Conservation (phyloP, 108 stramenopile species). For the Pseudonitzschia pungens region DNA sequence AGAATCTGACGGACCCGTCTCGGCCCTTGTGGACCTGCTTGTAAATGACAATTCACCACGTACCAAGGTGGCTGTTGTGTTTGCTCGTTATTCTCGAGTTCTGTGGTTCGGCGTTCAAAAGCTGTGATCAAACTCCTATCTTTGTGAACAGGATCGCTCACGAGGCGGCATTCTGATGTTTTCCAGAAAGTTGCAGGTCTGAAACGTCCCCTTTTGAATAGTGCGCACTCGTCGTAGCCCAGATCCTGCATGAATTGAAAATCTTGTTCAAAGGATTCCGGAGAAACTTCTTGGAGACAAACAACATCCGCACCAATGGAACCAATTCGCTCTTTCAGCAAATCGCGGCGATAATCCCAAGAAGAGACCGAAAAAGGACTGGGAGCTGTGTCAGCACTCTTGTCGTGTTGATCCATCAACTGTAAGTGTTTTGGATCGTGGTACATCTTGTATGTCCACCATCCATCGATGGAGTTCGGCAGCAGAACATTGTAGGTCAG, state of each 20-base stretch:
- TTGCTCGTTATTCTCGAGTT: not conserved
- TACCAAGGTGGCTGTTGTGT: constrained; percentile 44
- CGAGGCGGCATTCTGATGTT: constrained; percentile 62
- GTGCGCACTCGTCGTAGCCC: constrained; percentile 68
- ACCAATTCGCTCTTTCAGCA: constrained; percentile 42
- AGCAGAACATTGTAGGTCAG: constrained; percentile 83
- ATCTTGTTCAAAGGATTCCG: constrained; percentile 83
- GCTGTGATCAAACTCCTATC: constrained; percentile 85
- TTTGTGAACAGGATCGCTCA: constrained; percentile 76
- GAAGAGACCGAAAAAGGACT: constrained; percentile 30
- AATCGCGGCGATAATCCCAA: constrained; percentile 67
- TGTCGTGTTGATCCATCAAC: constrained; percentile 15
- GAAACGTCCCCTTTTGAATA: constrained; percentile 81
- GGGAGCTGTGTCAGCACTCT: constrained; percentile 6
- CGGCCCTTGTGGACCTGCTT: constrained; percentile 83
- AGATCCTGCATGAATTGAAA: constrained; percentile 83
- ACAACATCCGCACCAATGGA: constrained; percentile 79
- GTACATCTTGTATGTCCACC: constrained; percentile 95
- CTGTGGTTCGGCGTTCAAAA: constrained; percentile 40
- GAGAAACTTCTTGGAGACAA: constrained; percentile 88
- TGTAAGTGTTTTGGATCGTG: constrained; percentile 58
- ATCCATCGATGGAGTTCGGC: constrained; percentile 88
- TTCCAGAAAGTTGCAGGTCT: constrained; percentile 94
- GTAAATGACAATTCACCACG: constrained; percentile 89
- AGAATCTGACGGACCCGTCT: constrained; percentile 82